Evolutionary conservation across 2,329 filamentous ascomycete genomes (phyloP), one percentile per base, ranked within the genome.

Genomic region (Fusarium circinatum): DNA sequence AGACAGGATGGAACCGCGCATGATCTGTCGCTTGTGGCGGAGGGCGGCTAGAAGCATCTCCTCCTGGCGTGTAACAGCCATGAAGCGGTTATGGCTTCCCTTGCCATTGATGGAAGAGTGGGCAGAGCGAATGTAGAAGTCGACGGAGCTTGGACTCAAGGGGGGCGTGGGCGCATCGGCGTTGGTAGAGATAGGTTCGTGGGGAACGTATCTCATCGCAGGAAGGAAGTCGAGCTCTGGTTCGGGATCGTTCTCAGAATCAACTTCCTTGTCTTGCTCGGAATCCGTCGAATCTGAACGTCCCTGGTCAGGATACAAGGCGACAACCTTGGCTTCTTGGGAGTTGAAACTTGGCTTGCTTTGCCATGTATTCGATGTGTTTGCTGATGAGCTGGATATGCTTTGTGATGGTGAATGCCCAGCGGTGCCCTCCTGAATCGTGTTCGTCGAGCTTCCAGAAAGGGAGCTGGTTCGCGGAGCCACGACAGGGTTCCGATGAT

Each of bases 61-160:
- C 68, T 90, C 89, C 69, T 90, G 88, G 8, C 83, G 84, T 0
- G 88, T 90, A 24, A 90, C 87, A 3, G 88, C 86, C 85, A 90
- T 89, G 62, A 89, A 82, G 3, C 88, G 85, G 34, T 81, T 80
- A 39, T 82, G 79, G 34, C 76, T 73, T 24, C 70, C 76, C 15
- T 76, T 71, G 42, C 62, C 68, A 47, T 83, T 80, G 14, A 83
- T 77, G 0, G 85, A 84, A 6, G 83, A 84, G 17, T 79, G 79
- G 0, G 79, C 78, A 2, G 83, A 81, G 41, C 84, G 83, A 22
- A 86, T 80, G 67, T 84, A 86, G 56, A 86, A 86, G 60, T 89
- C 87, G 8, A 86, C 80, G 12, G 86, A 89, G 5, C 83, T 84
- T 0, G 88, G 88, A 36, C 87, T 89, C 38, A 88, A 71, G 0